A percentile compares a stretch with the other conserved stretches of the same genome.
Conservation (phyloP, 768 basidiomycete genomes). For the Lactarius psammicola region DNA sequence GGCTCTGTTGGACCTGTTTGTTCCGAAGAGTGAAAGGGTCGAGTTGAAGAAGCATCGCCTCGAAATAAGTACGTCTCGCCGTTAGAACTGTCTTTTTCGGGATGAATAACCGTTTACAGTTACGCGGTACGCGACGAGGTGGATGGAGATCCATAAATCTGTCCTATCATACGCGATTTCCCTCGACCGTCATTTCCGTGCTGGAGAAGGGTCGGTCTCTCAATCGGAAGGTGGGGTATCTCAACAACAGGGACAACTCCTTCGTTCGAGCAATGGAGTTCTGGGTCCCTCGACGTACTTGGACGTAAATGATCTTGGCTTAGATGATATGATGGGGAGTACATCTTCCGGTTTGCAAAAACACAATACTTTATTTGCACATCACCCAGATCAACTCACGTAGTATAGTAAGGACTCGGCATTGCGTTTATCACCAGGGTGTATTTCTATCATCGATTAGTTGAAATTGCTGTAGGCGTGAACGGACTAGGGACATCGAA, state of each 20-base stretch:
- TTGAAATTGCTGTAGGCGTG: not conserved
- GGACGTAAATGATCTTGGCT: not conserved
- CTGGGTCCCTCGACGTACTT: not conserved
- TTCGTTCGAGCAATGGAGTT: not conserved
- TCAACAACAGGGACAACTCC: slow-evolving; percentile 1
- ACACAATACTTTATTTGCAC: not conserved
- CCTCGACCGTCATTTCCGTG: not conserved
- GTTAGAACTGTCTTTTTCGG: not conserved
- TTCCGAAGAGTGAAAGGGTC: not conserved
- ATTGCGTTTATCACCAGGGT: not conserved
- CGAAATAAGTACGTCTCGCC: slow-evolving; percentile 1
- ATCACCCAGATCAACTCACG: not conserved
- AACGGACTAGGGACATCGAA: not conserved
- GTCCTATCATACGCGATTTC: not conserved
- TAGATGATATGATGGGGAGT: not conserved
- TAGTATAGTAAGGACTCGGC: not conserved
- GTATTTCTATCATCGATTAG: not conserved
- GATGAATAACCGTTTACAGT: slow-evolving; percentile 3
- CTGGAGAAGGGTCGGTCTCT: not conserved
- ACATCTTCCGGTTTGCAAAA: not conserved
- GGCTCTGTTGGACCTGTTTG: slow-evolving; percentile 10
- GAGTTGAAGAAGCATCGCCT: slow-evolving; percentile 22
- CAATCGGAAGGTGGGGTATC: not conserved
- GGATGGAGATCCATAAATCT: not conserved
- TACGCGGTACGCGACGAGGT: not conserved